phyloP scores from a whole-genome alignment of 2,329 filamentous ascomycete genomes.

The Fusarium sp. region DNA sequence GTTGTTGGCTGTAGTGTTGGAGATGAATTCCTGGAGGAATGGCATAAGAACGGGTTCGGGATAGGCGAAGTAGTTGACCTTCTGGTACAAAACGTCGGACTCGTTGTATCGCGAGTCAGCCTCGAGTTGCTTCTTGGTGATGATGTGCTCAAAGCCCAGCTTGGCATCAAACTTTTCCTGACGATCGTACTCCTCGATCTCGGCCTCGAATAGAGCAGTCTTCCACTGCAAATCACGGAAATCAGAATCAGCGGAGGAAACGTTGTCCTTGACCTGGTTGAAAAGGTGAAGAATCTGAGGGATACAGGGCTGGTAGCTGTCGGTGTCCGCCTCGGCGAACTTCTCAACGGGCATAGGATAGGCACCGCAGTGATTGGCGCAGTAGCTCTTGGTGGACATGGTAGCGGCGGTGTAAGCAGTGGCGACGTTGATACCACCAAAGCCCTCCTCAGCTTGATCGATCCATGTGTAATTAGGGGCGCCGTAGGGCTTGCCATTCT shows the following conservation, averaged over 20 bases:
- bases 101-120: conserved; percentile 43
- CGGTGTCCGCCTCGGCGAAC: conserved; percentile 59
- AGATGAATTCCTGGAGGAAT: conserved; percentile 53
- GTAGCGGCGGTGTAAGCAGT: conserved; percentile 60
- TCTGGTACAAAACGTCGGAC: conserved; percentile 43
- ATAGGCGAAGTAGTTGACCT: conserved; percentile 55
- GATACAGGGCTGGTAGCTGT: conserved; percentile 62
- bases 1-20: conserved; percentile 52
- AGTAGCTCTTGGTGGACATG: conserved; percentile 62
- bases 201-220: conserved; percentile 54
- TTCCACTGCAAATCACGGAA: conserved; percentile 53
- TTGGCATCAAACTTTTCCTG: conserved; percentile 53
- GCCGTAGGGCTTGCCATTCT: conserved; percentile 49
- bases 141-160: conserved; percentile 53
- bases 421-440: conserved; percentile 59
- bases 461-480: conserved; percentile 49
- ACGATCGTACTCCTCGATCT: conserved; percentile 55
- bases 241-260: conserved; percentile 33
- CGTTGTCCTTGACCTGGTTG: conserved; percentile 49
- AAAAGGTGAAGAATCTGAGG: conserved; percentile 57
- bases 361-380: conserved; percentile 61
- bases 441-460: conserved; percentile 38
- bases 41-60: conserved; percentile 52
- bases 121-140: conserved; percentile 52
- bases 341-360: conserved; percentile 60